These are phyloP conservation scores for Venturiaceae sp. DNA, from an alignment of 2,329 filamentous ascomycete genomes.

Conservation along the genomic window DNA sequence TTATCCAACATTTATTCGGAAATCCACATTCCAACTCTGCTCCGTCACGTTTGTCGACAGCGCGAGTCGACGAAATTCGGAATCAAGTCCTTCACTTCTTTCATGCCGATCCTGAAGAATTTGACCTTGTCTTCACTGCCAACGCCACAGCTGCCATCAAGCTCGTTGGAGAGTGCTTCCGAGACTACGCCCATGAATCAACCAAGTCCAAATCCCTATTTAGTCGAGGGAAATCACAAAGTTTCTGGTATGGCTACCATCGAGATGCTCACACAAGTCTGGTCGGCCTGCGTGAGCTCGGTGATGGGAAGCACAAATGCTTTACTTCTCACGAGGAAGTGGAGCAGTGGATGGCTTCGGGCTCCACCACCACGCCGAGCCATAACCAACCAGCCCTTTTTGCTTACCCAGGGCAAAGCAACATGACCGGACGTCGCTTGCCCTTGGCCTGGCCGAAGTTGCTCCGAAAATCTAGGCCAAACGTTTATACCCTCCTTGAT, in stretches of 20 bases:
- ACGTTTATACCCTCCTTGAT: constrained; percentile 45
- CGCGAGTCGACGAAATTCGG: constrained; percentile 47
- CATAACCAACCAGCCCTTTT: constrained; percentile 21
- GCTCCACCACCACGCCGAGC: constrained; percentile 18
- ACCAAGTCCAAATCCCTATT: constrained; percentile 10
- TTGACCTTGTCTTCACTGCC: constrained; percentile 52
- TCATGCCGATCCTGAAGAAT: constrained; percentile 47
- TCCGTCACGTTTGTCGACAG: constrained; percentile 47
- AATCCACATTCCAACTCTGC: constrained; percentile 59
- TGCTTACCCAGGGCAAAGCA: constrained; percentile 29
- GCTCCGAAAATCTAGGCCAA: neutral
- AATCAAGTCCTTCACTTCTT: constrained; percentile 46
- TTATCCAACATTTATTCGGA: constrained; percentile 50
- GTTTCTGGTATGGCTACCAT: constrained; percentile 52
- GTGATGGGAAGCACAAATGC: constrained; percentile 22
- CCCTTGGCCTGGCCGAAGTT: constrained; percentile 21
- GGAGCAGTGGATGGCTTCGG: constrained; percentile 33
- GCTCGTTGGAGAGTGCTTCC: constrained; percentile 48
- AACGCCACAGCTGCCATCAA: constrained; percentile 57
- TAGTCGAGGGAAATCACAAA: neutral
- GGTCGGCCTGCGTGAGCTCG: constrained; percentile 26
- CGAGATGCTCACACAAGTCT: constrained; percentile 52
- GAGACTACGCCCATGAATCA: constrained; percentile 37
- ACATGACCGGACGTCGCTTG: constrained; percentile 28
- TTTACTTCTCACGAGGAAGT: constrained; percentile 30